Conservation (phyloP, 2,329 filamentous ascomycete species). For the Parastagonospora avenae region DNA sequence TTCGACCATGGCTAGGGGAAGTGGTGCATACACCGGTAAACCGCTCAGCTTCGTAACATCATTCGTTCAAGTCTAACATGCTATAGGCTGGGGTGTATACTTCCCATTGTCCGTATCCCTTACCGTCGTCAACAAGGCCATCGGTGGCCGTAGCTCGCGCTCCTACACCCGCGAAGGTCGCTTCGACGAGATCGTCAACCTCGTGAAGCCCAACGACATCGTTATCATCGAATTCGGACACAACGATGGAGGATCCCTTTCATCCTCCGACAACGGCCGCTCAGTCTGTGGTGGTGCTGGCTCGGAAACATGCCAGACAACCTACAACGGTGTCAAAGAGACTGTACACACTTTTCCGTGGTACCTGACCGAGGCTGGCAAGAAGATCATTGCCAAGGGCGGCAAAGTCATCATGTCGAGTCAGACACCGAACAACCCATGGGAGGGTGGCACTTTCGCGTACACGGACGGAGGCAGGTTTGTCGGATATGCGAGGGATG, state of each 20-base stretch:
- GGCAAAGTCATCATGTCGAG: constrained; percentile 63
- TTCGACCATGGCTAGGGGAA: constrained; percentile 63
- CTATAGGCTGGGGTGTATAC: constrained; percentile 67
- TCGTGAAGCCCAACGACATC: constrained; percentile 64
- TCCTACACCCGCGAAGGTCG: constrained; percentile 70
- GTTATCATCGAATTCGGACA: constrained; percentile 75
- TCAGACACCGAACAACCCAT: constrained; percentile 67
- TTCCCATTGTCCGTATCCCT: constrained; percentile 59
- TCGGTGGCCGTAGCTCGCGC: constrained; percentile 69
- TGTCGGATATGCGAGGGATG: constrained; percentile 60
- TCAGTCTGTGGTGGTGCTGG: constrained; percentile 64
- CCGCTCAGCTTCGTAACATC: not conserved
- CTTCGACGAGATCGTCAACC: constrained; percentile 62
- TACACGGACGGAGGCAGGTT: constrained; percentile 58
- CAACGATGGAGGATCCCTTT: constrained; percentile 69
- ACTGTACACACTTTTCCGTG: constrained; percentile 65
- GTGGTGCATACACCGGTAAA: constrained; percentile 52
- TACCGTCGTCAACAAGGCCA: constrained; percentile 66
- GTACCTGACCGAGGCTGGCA: constrained; percentile 64
- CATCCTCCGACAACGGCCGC: constrained; percentile 62
- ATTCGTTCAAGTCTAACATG: not conserved
- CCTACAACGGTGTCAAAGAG: constrained; percentile 58
- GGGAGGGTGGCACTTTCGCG: constrained; percentile 61
- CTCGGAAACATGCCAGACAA: constrained; percentile 58
- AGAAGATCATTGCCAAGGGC: constrained; percentile 60